Evolutionary conservation across 495 filamentous ascomycete genomes (phyloP).

Genomic region (Parathielavia appendiculata): DNA sequence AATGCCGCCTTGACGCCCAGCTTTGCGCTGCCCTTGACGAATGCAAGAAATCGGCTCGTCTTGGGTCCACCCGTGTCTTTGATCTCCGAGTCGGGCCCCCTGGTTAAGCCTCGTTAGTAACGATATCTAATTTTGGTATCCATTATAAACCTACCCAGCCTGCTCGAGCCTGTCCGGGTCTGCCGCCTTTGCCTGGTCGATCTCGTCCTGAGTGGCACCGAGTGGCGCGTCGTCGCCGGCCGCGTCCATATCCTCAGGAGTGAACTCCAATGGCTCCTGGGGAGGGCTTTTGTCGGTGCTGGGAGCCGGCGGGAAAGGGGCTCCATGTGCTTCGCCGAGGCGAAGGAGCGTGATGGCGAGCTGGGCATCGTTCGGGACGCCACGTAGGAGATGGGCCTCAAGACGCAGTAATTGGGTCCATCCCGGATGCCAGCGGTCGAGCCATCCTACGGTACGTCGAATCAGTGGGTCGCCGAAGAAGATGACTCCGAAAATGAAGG

Average conservation of each 20-base stretch:
- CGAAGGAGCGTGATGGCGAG: not conserved
- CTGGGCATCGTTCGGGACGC: not conserved
- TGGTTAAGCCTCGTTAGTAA: no score
- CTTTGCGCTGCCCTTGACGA: not conserved
- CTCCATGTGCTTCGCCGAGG: slow-evolving; percentile 1
- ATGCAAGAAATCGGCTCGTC: not conserved
- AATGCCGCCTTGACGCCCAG: not conserved
- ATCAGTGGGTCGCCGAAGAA: not conserved
- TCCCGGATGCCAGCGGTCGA: not conserved
- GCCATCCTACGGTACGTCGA: not conserved
- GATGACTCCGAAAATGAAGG: not conserved
- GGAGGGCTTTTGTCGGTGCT: not conserved
- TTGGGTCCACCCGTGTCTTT: not conserved
- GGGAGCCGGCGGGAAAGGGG: not conserved
- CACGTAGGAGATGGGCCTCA: not conserved
- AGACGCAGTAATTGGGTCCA: not conserved
- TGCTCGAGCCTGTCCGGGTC: not conserved
- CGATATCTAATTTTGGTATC: no score
- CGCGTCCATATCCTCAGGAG: not conserved
- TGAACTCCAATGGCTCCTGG: not conserved
- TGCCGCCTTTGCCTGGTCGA: not conserved
- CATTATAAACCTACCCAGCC: not conserved
- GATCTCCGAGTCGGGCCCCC: not conserved
- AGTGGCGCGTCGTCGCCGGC: not conserved
- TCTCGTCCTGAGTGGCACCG: not conserved